Conservation (phyloP, 495 filamentous ascomycete species). For the Opeltia flavorubescens region DNA sequence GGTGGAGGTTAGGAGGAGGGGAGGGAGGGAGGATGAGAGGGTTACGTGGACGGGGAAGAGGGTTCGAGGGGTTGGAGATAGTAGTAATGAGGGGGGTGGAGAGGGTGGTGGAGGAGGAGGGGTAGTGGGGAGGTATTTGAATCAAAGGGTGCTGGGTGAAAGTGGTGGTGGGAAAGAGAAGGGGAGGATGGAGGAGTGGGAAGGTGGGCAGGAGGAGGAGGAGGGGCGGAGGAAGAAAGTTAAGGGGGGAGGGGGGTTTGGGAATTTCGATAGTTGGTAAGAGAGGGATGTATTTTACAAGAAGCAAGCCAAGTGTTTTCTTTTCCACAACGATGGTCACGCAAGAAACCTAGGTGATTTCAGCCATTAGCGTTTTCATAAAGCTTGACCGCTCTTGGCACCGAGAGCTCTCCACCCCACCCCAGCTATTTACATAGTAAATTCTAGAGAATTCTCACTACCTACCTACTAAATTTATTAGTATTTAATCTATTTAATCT, state of each 20-base stretch:
- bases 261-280: constrained; percentile 80
- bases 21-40: constrained; percentile 61
- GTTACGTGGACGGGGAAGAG: constrained; percentile 89
- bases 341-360: too few relatives aligned
- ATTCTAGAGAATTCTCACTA: too few relatives aligned
- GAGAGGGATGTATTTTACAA: too few relatives aligned
- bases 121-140: constrained; percentile 6
- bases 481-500: too few relatives aligned
- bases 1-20: constrained; percentile 25
- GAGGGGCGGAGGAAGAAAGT: constrained; percentile 69
- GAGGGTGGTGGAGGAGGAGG: constrained; percentile 28
- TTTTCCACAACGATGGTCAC: too few relatives aligned
- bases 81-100: constrained; percentile 41
- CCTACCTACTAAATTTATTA: too few relatives aligned
- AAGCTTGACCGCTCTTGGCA: too few relatives aligned
- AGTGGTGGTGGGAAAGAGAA: constrained; percentile 45
- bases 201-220: constrained; percentile 29
- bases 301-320: too few relatives aligned
- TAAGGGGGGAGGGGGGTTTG: constrained; percentile 68
- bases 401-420: too few relatives aligned
- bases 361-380: too few relatives aligned
- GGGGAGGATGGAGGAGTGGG: constrained; percentile 50
- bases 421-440: too few relatives aligned
- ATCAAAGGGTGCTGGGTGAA: too few relatives aligned
- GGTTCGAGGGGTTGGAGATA: constrained; percentile 23